phyloP scores from a whole-genome alignment of 1,284 basidiomycete genomes.

The Ustilago vetiveriae region DNA sequence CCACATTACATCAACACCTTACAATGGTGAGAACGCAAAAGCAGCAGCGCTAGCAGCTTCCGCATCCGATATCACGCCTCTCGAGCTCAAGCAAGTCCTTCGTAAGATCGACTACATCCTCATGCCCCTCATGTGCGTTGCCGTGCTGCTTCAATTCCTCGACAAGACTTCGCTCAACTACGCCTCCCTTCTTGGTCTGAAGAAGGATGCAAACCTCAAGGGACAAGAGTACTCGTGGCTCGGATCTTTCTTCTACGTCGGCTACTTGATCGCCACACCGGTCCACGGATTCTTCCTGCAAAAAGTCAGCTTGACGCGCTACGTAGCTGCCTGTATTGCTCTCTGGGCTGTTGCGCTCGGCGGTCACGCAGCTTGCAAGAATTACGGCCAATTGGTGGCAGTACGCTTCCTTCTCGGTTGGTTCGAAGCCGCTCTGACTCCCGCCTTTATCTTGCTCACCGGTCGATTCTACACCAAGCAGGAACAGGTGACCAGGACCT shows the following conservation, averaged over 20 bases:
- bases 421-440: slow-evolving; percentile 57
- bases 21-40: slow-evolving; percentile 31
- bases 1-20: slow-evolving; percentile 19
- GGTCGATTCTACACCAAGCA: slow-evolving; percentile 55
- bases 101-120: slow-evolving; percentile 62
- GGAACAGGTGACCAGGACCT: slow-evolving; percentile 51
- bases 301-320: slow-evolving; percentile 60
- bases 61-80: slow-evolving; percentile 13
- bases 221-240: slow-evolving; percentile 62
- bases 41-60: slow-evolving; percentile 23
- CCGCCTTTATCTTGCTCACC: slow-evolving; percentile 54
- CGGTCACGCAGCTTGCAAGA: slow-evolving; percentile 54
- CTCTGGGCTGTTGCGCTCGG: slow-evolving; percentile 69
- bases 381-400: slow-evolving; percentile 53
- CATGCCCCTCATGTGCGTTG: slow-evolving; percentile 58
- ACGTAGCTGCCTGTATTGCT: slow-evolving; percentile 46
- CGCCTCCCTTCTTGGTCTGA: slow-evolving; percentile 58
- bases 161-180: slow-evolving; percentile 62
- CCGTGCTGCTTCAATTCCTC: slow-evolving; percentile 57
- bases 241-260: slow-evolving; percentile 61
- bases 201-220: slow-evolving; percentile 51
- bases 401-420: slow-evolving; percentile 64
- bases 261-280: slow-evolving; percentile 51
- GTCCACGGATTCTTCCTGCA: slow-evolving; percentile 42
- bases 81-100: slow-evolving; percentile 47